phyloP scores from a whole-genome alignment of 75 land plant species.

The Larix kaempferi region DNA sequence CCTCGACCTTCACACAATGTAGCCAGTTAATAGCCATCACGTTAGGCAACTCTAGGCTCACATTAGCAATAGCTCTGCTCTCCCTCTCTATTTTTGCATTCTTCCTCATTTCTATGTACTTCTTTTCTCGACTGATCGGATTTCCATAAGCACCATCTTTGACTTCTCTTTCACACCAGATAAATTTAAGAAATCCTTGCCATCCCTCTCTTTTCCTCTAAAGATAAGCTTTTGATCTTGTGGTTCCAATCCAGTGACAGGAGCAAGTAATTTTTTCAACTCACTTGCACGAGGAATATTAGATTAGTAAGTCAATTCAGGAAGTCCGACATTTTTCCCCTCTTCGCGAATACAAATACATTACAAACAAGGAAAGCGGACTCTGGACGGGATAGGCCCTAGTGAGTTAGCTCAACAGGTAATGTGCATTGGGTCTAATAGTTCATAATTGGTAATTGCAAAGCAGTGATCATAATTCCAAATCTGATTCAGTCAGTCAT shows the following conservation, averaged over 20 bases:
- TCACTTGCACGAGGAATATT: slow-evolving; percentile 59
- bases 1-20: too few species aligned
- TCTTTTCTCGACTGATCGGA: slow-evolving; percentile 67
- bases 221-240: slow-evolving; percentile 75
- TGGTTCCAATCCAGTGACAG: slow-evolving; percentile 65
- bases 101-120: slow-evolving; percentile 52
- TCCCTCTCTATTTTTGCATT: slow-evolving; percentile 63
- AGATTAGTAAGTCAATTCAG: too few species aligned
- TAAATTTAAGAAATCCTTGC: slow-evolving; percentile 53
- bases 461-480: too few species aligned
- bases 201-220: slow-evolving; percentile 83
- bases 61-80: slow-evolving; percentile 49
- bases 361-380: too few species aligned
- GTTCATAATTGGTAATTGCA: too few species aligned
- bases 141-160: slow-evolving; percentile 75
- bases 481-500: too few species aligned
- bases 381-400: too few species aligned
- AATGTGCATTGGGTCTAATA: too few species aligned
- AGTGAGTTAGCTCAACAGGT: too few species aligned
- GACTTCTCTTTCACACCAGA: slow-evolving; percentile 78
- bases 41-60: slow-evolving; percentile 66
- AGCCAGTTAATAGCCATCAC: too few species aligned
- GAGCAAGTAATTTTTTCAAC: slow-evolving; percentile 75
- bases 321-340: too few species aligned
- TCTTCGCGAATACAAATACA: too few species aligned